Evolutionary conservation across 2,329 filamentous ascomycete species (phyloP).

Genomic region (Verticillium klebahnii): DNA sequence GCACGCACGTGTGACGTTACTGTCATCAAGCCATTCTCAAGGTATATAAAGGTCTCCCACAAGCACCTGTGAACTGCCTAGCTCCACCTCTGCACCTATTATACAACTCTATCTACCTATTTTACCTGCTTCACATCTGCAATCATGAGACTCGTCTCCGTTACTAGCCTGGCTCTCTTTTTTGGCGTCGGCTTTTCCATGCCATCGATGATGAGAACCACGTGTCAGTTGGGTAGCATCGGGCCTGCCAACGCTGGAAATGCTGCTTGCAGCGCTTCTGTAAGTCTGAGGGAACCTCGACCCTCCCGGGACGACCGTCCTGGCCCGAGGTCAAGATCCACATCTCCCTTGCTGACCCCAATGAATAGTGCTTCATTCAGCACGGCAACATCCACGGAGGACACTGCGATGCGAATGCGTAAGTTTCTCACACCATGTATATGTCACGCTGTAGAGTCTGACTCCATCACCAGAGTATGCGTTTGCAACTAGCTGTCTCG

Average conservation of each 20-base stretch:
- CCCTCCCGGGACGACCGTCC: neutral
- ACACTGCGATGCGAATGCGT: neutral
- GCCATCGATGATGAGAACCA: neutral
- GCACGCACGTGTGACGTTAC: too few relatives aligned
- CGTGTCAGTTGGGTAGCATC: neutral
- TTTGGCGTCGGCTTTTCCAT: neutral
- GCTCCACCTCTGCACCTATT: too few relatives aligned
- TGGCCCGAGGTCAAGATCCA: neutral
- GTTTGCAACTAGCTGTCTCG: neutral
- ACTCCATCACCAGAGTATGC: neutral
- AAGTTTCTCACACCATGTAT: neutral
- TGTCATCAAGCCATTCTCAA: neutral
- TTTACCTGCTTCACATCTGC: neutral
- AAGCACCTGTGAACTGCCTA: neutral
- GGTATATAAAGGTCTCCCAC: neutral
- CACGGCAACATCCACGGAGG: neutral
- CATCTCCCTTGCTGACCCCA: neutral
- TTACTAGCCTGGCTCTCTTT: neutral
- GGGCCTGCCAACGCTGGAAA: neutral
- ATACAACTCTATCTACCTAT: neutral
- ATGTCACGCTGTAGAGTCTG: neutral
- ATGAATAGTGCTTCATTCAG: neutral
- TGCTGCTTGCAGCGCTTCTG: neutral
- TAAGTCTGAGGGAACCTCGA: neutral
- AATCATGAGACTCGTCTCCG: neutral